Percentiles rank a stretch among this genome's conserved stretches.
Evolutionary conservation across 2,329 filamentous ascomycete species (phyloP).

Genomic region (Diaporthe sp.): DNA sequence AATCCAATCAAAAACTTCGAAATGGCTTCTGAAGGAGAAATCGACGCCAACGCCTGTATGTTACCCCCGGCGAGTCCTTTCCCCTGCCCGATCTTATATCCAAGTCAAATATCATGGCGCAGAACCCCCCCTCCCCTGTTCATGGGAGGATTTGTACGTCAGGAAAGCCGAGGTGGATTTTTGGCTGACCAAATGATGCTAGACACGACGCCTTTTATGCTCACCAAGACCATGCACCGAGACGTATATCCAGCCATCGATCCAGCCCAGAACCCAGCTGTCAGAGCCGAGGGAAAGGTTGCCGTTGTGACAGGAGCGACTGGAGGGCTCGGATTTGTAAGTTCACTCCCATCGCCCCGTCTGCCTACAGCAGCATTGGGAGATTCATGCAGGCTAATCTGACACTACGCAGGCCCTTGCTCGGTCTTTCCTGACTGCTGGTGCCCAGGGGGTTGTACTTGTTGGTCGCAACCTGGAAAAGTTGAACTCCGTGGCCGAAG

Average conservation of each 20-base stretch:
- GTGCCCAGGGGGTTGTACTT: slow-evolving; percentile 49
- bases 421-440: slow-evolving; percentile 45
- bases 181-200: not conserved
- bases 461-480: slow-evolving; percentile 45
- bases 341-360: not conserved
- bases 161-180: too few species aligned
- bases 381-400: not conserved
- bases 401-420: slow-evolving; percentile 42
- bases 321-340: slow-evolving; percentile 50
- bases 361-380: too few species aligned
- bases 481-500: slow-evolving; percentile 16
- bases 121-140: fast-evolving
- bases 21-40: not conserved
- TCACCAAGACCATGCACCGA: slow-evolving; percentile 46
- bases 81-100: not conserved
- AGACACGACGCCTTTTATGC: slow-evolving; percentile 44
- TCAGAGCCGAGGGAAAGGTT: slow-evolving; percentile 44
- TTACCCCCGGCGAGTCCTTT: not conserved
- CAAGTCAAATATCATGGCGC: not conserved
- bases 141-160: too few species aligned
- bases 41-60: slow-evolving; percentile 9
- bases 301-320: slow-evolving; percentile 47
- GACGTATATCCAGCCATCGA: slow-evolving; percentile 46
- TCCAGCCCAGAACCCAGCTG: slow-evolving; percentile 43
- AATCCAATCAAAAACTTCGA: not conserved